Evolutionary conservation across 2,329 filamentous ascomycete genomes (phyloP).

Genomic region (Cadophora luteo-olivacea): DNA sequence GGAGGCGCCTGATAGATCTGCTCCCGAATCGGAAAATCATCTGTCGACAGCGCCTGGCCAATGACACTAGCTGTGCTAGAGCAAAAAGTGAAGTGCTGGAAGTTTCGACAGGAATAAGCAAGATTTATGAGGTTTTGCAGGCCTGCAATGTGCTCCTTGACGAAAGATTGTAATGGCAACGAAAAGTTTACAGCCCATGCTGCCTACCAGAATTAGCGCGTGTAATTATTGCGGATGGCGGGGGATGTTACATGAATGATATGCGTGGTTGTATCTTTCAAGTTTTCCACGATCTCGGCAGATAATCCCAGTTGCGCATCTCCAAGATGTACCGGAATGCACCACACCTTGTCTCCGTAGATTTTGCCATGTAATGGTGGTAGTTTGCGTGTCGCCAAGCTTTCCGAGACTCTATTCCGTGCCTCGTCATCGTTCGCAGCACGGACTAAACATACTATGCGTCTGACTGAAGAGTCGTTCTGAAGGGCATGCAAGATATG

Average conservation of each 20-base stretch:
- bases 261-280: constrained; percentile 53
- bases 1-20: constrained; percentile 48
- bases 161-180: constrained; percentile 60
- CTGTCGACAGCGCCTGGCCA: constrained; percentile 6
- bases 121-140: constrained; percentile 57
- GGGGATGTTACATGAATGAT: constrained; percentile 60
- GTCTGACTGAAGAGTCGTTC: constrained; percentile 46
- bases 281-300: constrained; percentile 47
- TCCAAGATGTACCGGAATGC: constrained; percentile 56
- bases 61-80: constrained; percentile 57
- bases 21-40: constrained; percentile 49
- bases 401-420: constrained; percentile 51
- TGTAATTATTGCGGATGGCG: not conserved
- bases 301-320: constrained; percentile 56
- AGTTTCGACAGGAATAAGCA: constrained; percentile 41
- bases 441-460: constrained; percentile 64
- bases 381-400: constrained; percentile 46
- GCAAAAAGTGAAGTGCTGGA: constrained; percentile 54
- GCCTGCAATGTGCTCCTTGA: constrained; percentile 55
- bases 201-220: constrained; percentile 26
- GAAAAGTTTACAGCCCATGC: constrained; percentile 73
- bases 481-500: constrained; percentile 56
- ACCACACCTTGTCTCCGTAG: constrained; percentile 40
- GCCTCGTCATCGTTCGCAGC: constrained; percentile 51
- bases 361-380: constrained; percentile 42